Conservation (phyloP, 306 rosid species). For the Cicer arietinum region DNA sequence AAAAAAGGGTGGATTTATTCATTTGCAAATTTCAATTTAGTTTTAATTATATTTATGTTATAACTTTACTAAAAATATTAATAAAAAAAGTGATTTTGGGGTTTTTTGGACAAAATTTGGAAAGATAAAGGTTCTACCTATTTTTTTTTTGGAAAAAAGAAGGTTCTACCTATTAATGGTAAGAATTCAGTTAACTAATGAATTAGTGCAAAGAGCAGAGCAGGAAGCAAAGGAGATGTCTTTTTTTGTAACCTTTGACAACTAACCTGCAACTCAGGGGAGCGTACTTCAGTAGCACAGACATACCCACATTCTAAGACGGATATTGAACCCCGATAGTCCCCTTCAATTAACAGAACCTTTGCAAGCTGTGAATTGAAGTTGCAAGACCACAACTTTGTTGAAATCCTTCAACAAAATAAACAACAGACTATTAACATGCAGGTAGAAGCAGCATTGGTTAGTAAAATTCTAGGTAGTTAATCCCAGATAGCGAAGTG, state of each 20-base stretch:
- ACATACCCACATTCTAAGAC: slow-evolving; percentile 78
- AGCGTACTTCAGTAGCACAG: slow-evolving; percentile 70
- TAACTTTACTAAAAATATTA: neutral
- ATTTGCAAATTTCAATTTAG: neutral
- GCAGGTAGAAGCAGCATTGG: neutral
- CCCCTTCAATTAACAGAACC: slow-evolving; percentile 90
- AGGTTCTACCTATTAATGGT: slow-evolving; percentile 28
- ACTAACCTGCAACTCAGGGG: slow-evolving; percentile 86
- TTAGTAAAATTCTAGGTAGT: neutral
- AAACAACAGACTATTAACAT: slow-evolving; percentile 40
- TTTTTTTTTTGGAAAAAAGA: neutral
- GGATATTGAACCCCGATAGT: slow-evolving; percentile 73
- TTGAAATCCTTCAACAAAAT: slow-evolving; percentile 64
- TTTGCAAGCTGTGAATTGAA: slow-evolving; percentile 97
- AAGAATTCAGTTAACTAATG: slow-evolving; percentile 25
- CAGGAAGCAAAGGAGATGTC: slow-evolving; percentile 38
- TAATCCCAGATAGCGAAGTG: no score
- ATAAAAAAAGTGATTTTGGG: neutral
- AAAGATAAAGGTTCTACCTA: slow-evolving; percentile 29
- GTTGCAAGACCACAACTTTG: slow-evolving; percentile 94
- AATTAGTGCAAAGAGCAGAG: slow-evolving; percentile 19
- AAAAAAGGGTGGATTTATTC: neutral
- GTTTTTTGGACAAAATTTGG: slow-evolving; percentile 6
- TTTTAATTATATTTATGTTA: slow-evolving; percentile 1
- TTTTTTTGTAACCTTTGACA: slow-evolving; percentile 20